Base-by-base conservation (phyloP, 257 asterid genomes). In the Nicotiana undulata region DNA sequence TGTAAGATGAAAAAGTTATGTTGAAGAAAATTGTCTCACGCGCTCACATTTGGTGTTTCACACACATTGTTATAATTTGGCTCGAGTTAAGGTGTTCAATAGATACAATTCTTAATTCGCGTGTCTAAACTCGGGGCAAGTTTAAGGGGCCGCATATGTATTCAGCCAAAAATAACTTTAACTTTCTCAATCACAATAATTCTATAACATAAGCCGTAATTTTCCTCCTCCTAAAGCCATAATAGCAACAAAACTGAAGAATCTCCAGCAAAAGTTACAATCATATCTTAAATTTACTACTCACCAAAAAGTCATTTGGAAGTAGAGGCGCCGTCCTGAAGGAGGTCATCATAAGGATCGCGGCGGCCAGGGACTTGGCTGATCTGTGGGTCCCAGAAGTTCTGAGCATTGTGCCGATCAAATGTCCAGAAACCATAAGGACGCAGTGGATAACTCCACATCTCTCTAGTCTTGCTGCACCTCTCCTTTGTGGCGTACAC, bases 341-440 rank as follows among this genome's bases (percentile, higher is more conserved):
- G 89, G 63, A 90, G 91, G 81, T 87, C 88, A 67, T 94, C 98
- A 52, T 94, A 94, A 22, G 98, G 98, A 84, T 92, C 98, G 2
- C 98, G 94, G 29, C 97, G 95, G 12, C 97, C 98, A 4, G 76
- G 88, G 81, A 88, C 98, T 83, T 94, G 94, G 87, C 97, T 94
- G 81, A 94, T 94, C 90, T 90, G 90, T 52, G 93, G 59, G 63
- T 90, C 93, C 91, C 89, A 87, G 86, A 86, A 86, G 31, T 91
- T 84, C 85, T 92, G 98, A 44, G 97, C 89, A 75, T 94, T 94
- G 80, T 91, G 96, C 56, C 93, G 91, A 37, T 94, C 98, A 46
- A 94, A 92, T 2, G 93, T 94, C 98, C 98, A 92, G 86, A 92
- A 92, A 10, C 97, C 98, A 79, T 94, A 94, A 0, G 98, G 98